These are phyloP conservation scores for Nosema muscidifuracis DNA, from an alignment of 371 early-diverging fungal species.

Conservation along the genomic window DNA sequence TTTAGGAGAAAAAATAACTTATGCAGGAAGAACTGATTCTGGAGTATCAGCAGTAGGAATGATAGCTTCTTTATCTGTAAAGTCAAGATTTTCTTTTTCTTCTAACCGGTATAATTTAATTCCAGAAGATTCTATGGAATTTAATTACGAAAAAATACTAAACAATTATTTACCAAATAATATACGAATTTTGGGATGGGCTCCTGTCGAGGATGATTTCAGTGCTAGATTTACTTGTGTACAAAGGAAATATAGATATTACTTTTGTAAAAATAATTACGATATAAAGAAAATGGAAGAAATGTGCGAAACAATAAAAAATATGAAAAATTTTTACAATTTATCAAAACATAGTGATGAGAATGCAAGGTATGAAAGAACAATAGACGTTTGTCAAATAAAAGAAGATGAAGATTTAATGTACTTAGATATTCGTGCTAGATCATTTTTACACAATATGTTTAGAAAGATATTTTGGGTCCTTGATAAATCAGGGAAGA, in stretches of 20 bases:
- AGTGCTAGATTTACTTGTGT: conserved; percentile 59
- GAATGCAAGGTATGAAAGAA: conserved; percentile 37
- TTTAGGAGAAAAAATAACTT: conserved; percentile 31
- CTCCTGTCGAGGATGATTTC: conserved; percentile 50
- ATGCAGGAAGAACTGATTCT: conserved; percentile 61
- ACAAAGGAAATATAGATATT: conserved; percentile 60
- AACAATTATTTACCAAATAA: conserved; percentile 57
- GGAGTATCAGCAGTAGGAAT: conserved; percentile 58
- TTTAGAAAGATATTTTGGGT: conserved; percentile 60
- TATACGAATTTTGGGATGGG: conserved; percentile 58
- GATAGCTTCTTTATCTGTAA: conserved; percentile 38
- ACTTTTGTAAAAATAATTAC: conserved; percentile 37
- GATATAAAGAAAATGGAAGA: conserved; percentile 42
- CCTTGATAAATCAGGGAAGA: conserved; percentile 31
- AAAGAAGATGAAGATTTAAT: conserved; percentile 36
- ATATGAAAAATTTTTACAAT: conserved; percentile 45
- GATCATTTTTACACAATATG: conserved; percentile 62
- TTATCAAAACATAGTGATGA: conserved; percentile 39
- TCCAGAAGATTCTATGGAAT: conserved; percentile 28
- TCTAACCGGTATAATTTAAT: conserved; percentile 3
- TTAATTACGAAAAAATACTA: conserved; percentile 56
- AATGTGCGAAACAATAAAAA: conserved; percentile 26
- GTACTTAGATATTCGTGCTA: conserved; percentile 51
- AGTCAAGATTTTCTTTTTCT: background rate
- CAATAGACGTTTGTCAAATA: conserved; percentile 21